phyloP scores from a whole-genome alignment of 1,284 basidiomycete genomes.

The Inonotus hispidus region DNA sequence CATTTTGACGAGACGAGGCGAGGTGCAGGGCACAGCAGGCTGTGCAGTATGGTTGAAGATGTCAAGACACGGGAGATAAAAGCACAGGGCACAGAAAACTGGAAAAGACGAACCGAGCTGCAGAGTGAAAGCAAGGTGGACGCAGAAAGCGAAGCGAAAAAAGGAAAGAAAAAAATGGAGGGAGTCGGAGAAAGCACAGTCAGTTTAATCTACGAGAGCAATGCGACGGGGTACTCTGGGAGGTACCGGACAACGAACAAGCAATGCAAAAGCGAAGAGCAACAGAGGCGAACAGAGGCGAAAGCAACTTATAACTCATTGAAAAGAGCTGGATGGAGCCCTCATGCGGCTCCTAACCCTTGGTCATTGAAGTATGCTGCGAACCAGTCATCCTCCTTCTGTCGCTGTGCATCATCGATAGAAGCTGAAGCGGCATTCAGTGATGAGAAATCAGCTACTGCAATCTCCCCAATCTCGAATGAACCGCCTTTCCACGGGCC shows the following conservation, averaged over 20 bases:
- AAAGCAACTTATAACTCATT: conserved; percentile 6
- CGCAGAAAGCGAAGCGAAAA: background rate
- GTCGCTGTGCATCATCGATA: background rate
- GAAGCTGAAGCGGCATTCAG: background rate
- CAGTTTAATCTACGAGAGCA: conserved; percentile 1
- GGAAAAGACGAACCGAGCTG: background rate
- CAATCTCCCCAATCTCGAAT: background rate
- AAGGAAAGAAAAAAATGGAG: background rate
- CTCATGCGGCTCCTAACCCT: background rate
- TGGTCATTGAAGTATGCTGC: background rate
- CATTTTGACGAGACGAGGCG: background rate
- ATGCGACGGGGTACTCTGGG: background rate
- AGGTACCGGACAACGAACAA: background rate
- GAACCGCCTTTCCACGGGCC: conserved; percentile 5
- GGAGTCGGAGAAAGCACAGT: background rate
- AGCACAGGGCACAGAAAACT: background rate
- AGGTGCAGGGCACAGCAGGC: background rate
- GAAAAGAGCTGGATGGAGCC: background rate
- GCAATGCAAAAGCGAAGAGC: background rate
- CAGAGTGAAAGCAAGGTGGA: background rate
- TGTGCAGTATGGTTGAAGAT: background rate
- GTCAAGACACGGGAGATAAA: background rate
- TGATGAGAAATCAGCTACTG: background rate
- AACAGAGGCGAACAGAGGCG: background rate
- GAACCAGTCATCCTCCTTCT: background rate